Evolutionary conservation across 176 grass and related monocot genomes (phyloP), one percentile per base, ranked within the genome.

Genomic region (Dactylis glomerata): DNA sequence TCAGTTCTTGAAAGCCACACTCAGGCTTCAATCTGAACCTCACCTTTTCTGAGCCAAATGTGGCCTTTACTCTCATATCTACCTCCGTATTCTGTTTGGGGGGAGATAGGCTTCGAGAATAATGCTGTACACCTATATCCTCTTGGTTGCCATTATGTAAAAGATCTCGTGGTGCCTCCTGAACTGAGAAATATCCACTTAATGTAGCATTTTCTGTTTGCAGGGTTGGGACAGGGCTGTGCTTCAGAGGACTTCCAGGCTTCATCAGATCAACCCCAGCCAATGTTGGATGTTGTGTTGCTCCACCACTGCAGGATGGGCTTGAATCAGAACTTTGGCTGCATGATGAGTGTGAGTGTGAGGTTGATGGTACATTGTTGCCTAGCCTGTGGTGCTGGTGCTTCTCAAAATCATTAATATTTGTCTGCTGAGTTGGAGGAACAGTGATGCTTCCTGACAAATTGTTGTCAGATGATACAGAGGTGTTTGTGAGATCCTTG

Each of bases 21-120:
- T 81, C 86, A 64, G 96, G 90, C 56, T 94, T 82, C 58, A 99
- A 82, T 74, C 88, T 77, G 62, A 99, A 87, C 59, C 96, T 86
- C 55, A 99, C 84, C 65, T 92, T 96, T 74, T 99, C 96, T 34
- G 89, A 84, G 59, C 88, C 89, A 85, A 92, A 96, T 38, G 82
- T 89, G 22, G 75, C 96, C 85, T 99, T 99, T 84, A 99, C 50
- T 88, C 93, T 96, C 62, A 90, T 89, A 73, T 70, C 91, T 79
- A 16, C 44, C 63, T 82, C 79, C 81, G 44, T 52, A 86, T 81
- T 87, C 79, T 79, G 80, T 46, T 75, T 85, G 14, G 58, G 84
- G 37, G 49, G 76, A 33, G 80, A 75, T 6, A 73, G 76, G 16
- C 64, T 87, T 88, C 3, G 63, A 75, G 72, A 75, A 87, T 80